Base-by-base conservation (phyloP, 257 asterid species). In the Haberlea rhodopensis region DNA sequence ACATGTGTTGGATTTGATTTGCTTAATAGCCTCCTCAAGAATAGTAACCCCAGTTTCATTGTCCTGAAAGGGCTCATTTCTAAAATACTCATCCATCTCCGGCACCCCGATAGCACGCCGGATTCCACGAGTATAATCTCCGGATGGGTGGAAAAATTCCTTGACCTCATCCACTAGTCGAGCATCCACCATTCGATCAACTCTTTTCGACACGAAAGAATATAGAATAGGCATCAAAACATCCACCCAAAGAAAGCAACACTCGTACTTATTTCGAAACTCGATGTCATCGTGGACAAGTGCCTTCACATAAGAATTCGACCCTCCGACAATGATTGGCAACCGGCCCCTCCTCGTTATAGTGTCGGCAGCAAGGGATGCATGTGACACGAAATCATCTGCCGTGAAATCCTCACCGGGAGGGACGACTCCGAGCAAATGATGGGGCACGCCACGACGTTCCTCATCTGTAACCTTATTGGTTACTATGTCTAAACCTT, bases 271-370 rank as follows among this genome's bases (percentile, higher is more conserved):
- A 0, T 85, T 63, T 1, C 73, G 75, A 46, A 86, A 91, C 2
- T 70, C 78, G 4, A 29, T 1, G 57, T 80, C 69, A 2, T 89
- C 88, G 29, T 59, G 63, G 11, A 85, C 87, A 0, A 91, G 78
- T 0, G 96, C 87, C 18, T 80, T 85, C 15, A 89, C 74, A 57
- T 59, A 87, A 0, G 96, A 91, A 67, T 86, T 87, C 0, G 96
- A 89, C 3, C 96, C 96, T 0, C 96, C 98, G 18, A 95, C 96
- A 25, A 91, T 83, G 53, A 91, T 85, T 0, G 98, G 94, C 0
- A 87, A 71, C 48, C 70, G 68, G 0, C 88, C 89, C 63, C 79
- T 61, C 55, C 65, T 28, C 0, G 72, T 68, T 3, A 89, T 89
- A 2, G 67, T 71, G 0, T 76, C 87, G 0, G 81, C 75, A 1